phyloP scores from a whole-genome alignment of 1,284 basidiomycete species.

The Porogramme epimiltina region DNA sequence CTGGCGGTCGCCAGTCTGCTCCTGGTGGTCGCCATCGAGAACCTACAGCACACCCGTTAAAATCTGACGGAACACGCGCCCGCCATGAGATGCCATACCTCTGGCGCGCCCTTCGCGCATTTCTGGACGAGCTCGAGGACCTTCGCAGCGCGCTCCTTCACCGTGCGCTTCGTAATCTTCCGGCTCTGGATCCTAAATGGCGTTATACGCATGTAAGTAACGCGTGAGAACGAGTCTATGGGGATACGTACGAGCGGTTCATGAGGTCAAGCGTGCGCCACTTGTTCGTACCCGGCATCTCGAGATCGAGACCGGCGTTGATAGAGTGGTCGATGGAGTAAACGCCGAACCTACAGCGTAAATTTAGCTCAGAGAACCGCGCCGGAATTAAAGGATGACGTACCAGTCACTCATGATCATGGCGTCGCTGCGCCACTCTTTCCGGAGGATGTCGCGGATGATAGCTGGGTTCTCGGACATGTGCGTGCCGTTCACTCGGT shows the following conservation, averaged over 20 bases:
- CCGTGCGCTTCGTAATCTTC: slow-evolving; percentile 64
- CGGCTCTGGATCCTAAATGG: slow-evolving; percentile 47
- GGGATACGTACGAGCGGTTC: slow-evolving; percentile 46
- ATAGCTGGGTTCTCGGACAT: slow-evolving; percentile 67
- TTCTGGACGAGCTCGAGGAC: slow-evolving; percentile 68
- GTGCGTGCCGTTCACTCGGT: slow-evolving; percentile 73
- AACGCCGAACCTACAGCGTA: slow-evolving; percentile 56
- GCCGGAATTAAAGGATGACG: slow-evolving; percentile 6
- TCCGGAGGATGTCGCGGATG: slow-evolving; percentile 65
- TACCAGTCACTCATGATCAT: slow-evolving; percentile 81
- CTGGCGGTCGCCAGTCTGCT: slow-evolving; percentile 60
- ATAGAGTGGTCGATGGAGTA: slow-evolving; percentile 68
- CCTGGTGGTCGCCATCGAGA: slow-evolving; percentile 66
- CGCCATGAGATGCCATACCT: slow-evolving; percentile 39
- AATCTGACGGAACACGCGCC: too few relatives aligned
- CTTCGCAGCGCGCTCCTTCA: slow-evolving; percentile 69
- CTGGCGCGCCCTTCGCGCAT: slow-evolving; percentile 61
- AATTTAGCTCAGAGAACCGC: neutral
- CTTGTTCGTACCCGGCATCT: slow-evolving; percentile 77
- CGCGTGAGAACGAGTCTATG: neutral
- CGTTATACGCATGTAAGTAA: neutral
- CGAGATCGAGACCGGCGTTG: slow-evolving; percentile 78
- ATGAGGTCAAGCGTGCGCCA: slow-evolving; percentile 70
- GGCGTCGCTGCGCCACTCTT: slow-evolving; percentile 78
- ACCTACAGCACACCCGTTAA: slow-evolving; percentile 38